Conservation (phyloP, 495 filamentous ascomycete genomes). For the Jackrogersella minutella region DNA sequence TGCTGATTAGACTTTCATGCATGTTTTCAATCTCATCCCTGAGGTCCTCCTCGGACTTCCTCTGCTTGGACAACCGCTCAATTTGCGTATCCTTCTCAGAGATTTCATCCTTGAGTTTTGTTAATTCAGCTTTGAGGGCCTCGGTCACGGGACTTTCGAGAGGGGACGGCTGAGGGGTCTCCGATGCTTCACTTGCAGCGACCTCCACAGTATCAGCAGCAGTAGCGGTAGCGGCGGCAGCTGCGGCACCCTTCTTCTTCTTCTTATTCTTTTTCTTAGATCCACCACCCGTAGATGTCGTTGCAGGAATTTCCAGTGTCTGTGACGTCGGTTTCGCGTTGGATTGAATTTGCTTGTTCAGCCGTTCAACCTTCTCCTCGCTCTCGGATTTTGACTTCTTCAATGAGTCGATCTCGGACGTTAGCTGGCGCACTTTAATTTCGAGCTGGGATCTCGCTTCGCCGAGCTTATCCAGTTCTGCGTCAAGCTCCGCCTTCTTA, state of each 20-base stretch:
- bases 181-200: slow-evolving; percentile 41
- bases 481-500: slow-evolving; percentile 52
- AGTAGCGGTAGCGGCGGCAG: not conserved
- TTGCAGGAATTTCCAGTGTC: slow-evolving; percentile 17
- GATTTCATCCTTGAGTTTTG: slow-evolving; percentile 65
- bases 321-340: slow-evolving; percentile 11
- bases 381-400: slow-evolving; percentile 47
- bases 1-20: slow-evolving; percentile 74
- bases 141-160: slow-evolving; percentile 35
- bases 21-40: slow-evolving; percentile 87
- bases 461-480: slow-evolving; percentile 41
- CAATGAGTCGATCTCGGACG: slow-evolving; percentile 47
- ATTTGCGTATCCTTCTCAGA: slow-evolving; percentile 76
- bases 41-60: slow-evolving; percentile 79
- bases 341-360: slow-evolving; percentile 48
- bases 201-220: slow-evolving; percentile 32
- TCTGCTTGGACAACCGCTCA: slow-evolving; percentile 67
- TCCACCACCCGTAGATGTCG: slow-evolving; percentile 40
- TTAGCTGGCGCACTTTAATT: slow-evolving; percentile 44
- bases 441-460: slow-evolving; percentile 47
- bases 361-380: slow-evolving; percentile 45
- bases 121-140: slow-evolving; percentile 53
- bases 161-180: slow-evolving; percentile 37
- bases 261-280: slow-evolving; percentile 89
- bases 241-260: slow-evolving; percentile 76